phyloP scores from a whole-genome alignment of 2,329 filamentous ascomycete species.

The Venturia asperata region DNA sequence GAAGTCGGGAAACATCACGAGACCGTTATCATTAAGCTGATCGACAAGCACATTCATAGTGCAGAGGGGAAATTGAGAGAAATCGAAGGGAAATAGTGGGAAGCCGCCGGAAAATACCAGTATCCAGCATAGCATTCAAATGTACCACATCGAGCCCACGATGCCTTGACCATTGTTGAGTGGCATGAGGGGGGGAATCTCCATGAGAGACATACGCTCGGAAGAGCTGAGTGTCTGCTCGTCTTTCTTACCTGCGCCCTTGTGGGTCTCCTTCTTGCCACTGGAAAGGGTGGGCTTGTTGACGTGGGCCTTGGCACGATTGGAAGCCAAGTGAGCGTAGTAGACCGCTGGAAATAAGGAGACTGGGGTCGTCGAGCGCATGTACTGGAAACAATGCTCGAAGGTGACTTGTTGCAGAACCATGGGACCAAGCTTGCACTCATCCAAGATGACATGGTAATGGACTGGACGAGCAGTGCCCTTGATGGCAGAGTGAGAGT shows the following conservation, averaged over 20 bases:
- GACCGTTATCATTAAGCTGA: conserved; percentile 4
- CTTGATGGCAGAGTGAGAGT: conserved; percentile 73
- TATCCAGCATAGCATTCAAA: conserved; percentile 28
- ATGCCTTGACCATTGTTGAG: conserved; percentile 37
- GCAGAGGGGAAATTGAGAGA: not conserved
- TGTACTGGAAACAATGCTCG: conserved; percentile 90
- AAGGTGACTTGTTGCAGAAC: conserved; percentile 84
- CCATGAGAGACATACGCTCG: conserved; percentile 25
- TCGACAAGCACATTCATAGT: not conserved
- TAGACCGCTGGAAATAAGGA: conserved; percentile 86
- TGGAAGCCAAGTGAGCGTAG: conserved; percentile 86
- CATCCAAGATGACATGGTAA: conserved; percentile 83
- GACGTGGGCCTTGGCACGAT: conserved; percentile 72
- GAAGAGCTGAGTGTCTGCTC: conserved; percentile 27
- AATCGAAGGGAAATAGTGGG: not conserved
- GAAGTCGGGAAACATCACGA: not conserved
- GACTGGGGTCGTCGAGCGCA: conserved; percentile 84
- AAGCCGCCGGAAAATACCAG: not conserved
- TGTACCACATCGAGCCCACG: conserved; percentile 44
- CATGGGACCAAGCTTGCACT: conserved; percentile 59
- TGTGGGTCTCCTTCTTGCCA: conserved; percentile 21
- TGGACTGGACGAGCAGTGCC: conserved; percentile 89
- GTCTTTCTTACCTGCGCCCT: conserved; percentile 5
- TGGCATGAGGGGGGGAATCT: conserved; percentile 35
- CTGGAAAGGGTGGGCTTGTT: conserved; percentile 30